Evolutionary conservation across 805 yeast species (phyloP).

Genomic region (Barnettozyma sp.): DNA sequence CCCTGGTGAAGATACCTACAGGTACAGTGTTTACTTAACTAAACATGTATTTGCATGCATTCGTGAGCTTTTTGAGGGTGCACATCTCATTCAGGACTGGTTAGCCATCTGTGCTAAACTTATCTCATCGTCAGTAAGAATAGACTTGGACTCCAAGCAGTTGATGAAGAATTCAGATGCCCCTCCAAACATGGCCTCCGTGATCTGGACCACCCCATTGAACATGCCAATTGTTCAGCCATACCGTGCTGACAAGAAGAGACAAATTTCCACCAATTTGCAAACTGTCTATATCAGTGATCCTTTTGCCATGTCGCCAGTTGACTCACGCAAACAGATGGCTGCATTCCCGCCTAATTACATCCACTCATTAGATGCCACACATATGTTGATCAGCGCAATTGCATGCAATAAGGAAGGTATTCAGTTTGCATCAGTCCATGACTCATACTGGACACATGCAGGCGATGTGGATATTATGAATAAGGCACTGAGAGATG

Average conservation of each 20-base stretch:
- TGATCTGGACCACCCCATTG: conserved; percentile 96
- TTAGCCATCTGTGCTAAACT: conserved; percentile 77
- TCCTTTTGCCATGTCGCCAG: conserved; percentile 78
- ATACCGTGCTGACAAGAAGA: conserved; percentile 62
- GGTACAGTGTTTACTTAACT: conserved; percentile 60
- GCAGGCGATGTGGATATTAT: conserved; percentile 73
- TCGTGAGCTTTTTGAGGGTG: conserved; percentile 81
- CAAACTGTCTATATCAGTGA: conserved; percentile 85
- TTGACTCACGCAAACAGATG: conserved; percentile 82
- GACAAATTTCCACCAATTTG: conserved; percentile 68
- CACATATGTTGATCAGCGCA: conserved; percentile 92
- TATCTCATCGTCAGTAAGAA: conserved; percentile 69
- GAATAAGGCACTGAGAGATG: conserved; percentile 65
- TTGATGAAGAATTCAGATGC: conserved; percentile 33
- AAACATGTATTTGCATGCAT: conserved; percentile 74
- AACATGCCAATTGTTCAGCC: conserved; percentile 98
- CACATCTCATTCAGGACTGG: conserved; percentile 96
- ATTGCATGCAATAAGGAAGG: conserved; percentile 59
- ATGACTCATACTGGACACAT: conserved; percentile 98
- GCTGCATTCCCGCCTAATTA: conserved; percentile 95
- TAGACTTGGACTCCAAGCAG: conserved; percentile 48
- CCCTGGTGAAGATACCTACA: conserved; percentile 42
- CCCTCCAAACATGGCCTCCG: conserved; percentile 72
- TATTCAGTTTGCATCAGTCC: conserved; percentile 86
- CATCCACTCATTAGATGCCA: conserved; percentile 92